Conservation (phyloP, 495 filamentous ascomycete species). For the Delitschia confertaspora region DNA sequence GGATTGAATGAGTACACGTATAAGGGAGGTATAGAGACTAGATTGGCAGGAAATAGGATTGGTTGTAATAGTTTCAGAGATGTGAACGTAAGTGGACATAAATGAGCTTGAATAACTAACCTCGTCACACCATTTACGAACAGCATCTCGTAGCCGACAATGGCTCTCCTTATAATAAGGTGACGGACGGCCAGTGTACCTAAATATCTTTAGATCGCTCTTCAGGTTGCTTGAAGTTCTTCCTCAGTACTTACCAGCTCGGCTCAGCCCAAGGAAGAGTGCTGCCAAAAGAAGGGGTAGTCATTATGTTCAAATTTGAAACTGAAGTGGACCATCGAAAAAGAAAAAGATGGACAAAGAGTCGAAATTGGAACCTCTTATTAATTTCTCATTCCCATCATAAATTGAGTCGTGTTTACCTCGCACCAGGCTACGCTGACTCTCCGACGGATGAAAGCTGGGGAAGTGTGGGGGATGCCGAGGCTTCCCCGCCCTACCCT, state of each 20-base stretch:
- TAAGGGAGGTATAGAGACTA: no score
- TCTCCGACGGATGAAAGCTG: no score
- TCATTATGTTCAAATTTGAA: neutral
- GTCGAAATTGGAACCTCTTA: neutral
- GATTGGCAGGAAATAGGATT: no score
- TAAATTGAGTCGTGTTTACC: neutral
- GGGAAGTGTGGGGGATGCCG: no score
- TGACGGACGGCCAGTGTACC: slow-evolving; percentile 25
- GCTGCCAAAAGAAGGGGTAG: slow-evolving; percentile 1
- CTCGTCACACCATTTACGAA: slow-evolving; percentile 26
- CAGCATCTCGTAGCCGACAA: slow-evolving; percentile 15
- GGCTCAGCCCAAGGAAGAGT: slow-evolving; percentile 7
- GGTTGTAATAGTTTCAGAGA: neutral
- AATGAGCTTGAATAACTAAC: neutral
- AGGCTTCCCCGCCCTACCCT: no score
- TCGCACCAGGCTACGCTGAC: no score
- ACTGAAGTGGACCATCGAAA: neutral
- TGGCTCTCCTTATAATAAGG: slow-evolving; percentile 28
- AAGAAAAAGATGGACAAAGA: no score
- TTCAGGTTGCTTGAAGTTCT: neutral
- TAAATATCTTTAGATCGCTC: slow-evolving; percentile 1
- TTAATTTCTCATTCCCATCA: neutral
- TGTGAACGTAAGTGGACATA: neutral
- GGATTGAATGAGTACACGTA: no score
- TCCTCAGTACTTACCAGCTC: slow-evolving; percentile 1